Conservation (phyloP, 2,329 filamentous ascomycete species). For the Sarocladium oryzae region DNA sequence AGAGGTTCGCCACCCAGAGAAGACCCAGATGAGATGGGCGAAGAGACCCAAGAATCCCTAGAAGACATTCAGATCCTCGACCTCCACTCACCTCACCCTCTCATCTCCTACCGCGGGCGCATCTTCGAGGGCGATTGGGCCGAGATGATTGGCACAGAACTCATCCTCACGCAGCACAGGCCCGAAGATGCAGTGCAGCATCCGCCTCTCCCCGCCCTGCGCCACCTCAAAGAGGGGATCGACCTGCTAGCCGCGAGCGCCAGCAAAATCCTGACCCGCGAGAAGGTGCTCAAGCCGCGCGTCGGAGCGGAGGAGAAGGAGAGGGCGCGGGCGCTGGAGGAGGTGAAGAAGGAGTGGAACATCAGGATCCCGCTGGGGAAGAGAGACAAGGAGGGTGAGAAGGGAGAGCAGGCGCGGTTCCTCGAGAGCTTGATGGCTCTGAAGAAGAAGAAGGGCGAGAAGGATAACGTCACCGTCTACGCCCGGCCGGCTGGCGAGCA, state of each 20-base stretch:
- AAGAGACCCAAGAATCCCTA: constrained; percentile 14
- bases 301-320: constrained; percentile 23
- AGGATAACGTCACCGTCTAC: constrained; percentile 57
- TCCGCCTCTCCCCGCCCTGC: constrained; percentile 36
- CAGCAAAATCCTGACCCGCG: constrained; percentile 62
- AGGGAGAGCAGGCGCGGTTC: constrained; percentile 48
- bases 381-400: constrained; percentile 37
- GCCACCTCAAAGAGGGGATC: constrained; percentile 50
- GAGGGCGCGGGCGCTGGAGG: constrained; percentile 19
- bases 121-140: constrained; percentile 78
- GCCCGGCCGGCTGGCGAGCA: constrained; percentile 22
- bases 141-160: constrained; percentile 75
- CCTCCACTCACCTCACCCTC: constrained; percentile 66
- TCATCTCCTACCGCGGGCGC: constrained; percentile 73
- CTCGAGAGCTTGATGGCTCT: constrained; percentile 58
- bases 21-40: constrained; percentile 4
- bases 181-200: constrained; percentile 35
- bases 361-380: constrained; percentile 39
- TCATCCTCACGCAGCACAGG: constrained; percentile 57
- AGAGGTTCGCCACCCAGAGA: not conserved
- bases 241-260: constrained; percentile 68
- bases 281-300: constrained; percentile 51
- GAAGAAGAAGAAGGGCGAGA: constrained; percentile 59
- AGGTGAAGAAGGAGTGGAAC: constrained; percentile 35
- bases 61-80: constrained; percentile 70